Evolutionary conservation across 2,329 filamentous ascomycete genomes (phyloP).

Genomic region (Alternaria gaisen): DNA sequence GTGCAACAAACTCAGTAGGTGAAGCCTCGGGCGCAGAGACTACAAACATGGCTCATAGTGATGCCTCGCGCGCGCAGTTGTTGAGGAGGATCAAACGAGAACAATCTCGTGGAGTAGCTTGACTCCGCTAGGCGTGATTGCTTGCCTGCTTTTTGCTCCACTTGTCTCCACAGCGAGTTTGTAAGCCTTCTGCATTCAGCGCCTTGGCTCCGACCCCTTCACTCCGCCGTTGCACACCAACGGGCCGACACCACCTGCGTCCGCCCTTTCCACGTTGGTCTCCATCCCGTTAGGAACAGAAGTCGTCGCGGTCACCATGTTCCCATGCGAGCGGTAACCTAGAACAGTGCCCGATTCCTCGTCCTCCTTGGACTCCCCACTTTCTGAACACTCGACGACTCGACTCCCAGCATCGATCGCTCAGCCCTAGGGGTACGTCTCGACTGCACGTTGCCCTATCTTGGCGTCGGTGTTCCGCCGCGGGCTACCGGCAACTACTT

Average conservation of each 20-base stretch:
- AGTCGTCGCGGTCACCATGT: neutral
- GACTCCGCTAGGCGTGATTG: constrained; percentile 3
- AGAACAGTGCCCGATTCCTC: neutral
- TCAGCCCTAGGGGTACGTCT: neutral
- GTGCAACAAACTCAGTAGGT: neutral
- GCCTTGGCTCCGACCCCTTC: constrained; percentile 2
- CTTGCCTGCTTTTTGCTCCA: constrained; percentile 5
- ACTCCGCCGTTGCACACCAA: constrained; percentile 1
- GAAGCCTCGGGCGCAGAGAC: neutral
- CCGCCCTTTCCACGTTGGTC: neutral
- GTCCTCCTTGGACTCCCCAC: neutral
- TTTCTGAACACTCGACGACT: too few relatives aligned
- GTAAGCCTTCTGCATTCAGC: neutral
- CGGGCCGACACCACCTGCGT: constrained; percentile 2
- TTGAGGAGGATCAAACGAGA: neutral
- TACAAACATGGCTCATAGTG: neutral
- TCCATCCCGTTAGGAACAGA: neutral
- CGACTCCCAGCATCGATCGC: neutral
- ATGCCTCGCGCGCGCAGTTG: neutral
- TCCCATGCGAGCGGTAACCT: neutral
- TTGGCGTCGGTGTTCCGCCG: neutral
- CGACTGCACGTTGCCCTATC: neutral
- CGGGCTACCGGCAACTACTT: neutral
- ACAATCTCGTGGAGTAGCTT: constrained; percentile 1
- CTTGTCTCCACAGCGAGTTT: neutral